Base-by-base conservation (phyloP, 768 basidiomycete genomes). In the Phylloporus arenicola region DNA sequence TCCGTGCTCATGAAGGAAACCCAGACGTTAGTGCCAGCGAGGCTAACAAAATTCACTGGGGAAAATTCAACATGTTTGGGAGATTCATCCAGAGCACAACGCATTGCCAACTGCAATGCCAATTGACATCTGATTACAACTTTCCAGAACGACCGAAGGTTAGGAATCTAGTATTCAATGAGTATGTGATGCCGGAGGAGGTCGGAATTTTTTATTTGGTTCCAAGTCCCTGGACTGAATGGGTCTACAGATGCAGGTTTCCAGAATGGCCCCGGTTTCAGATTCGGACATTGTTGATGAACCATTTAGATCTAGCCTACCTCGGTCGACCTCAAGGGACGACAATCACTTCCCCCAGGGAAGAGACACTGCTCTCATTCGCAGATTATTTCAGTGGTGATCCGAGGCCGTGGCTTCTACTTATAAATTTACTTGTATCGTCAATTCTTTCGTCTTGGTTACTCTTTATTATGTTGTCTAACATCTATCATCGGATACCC, bases 1-100 rank as follows among this genome's bases (percentile, higher is more conserved):
- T 93, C 41, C 84, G 83, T 54, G 81, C 92, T 8, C 85, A 96
- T 56, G 89, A 91, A 69, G 87, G 83, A 50, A 93, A 95, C 53
- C 74, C 75, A 3, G 89, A 94, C 58, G 76, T 80, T 54, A 79
- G 80, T 54, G 71, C 81, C 7, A 71, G 77, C 19, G 85, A 89
- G 59, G 74, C 82, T 4, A 72, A 66, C 35, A 82, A 83, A 63
- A 88, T 97, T 47, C 92, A 97, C 61, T 98, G 95, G 95, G 89
- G 86, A 24, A 98, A 98, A 69, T 96, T 88, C 69, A 87, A 86
- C 57, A 86, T 92, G 80, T 87, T 97, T 73, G 93, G 86, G 27
- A 79, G 84, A 52, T 92, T 93, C 60, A 82, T 95, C 49, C 78
- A 80, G 45, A 82, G 79, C 59, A 86, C 92, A 6, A 76, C 78